These are phyloP conservation scores for Cutaneotrichosporon cyanovorans DNA, from an alignment of 1,284 basidiomycete genomes.

Conservation along the genomic window DNA sequence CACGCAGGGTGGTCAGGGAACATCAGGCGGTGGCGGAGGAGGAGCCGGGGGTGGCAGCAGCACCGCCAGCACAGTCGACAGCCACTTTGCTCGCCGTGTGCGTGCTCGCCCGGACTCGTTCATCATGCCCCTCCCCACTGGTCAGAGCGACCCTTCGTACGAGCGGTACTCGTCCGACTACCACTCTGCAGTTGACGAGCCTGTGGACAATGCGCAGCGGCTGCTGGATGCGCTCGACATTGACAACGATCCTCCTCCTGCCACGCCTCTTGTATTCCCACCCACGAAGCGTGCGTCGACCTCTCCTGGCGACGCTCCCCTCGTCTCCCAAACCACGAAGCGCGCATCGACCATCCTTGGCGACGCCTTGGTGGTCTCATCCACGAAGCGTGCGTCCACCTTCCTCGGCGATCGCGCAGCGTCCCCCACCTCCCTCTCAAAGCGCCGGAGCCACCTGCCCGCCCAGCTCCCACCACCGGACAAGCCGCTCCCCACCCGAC, in stretches of 20 bases:
- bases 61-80: background rate
- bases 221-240: constrained; percentile 10
- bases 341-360: background rate
- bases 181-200: background rate
- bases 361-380: background rate
- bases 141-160: too few species aligned
- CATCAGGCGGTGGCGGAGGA: too few species aligned
- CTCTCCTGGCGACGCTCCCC: background rate
- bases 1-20: background rate
- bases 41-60: background rate
- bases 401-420: background rate
- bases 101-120: constrained; percentile 24
- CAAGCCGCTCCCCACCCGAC: constrained; percentile 8
- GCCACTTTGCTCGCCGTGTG: background rate
- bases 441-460: constrained; percentile 1
- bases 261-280: background rate
- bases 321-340: background rate
- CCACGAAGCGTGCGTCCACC: background rate
- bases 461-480: constrained; percentile 12
- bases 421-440: background rate
- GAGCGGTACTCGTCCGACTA: background rate
- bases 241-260: background rate
- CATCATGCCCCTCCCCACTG: too few species aligned
- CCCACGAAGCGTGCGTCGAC: background rate
- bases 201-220: background rate